Base-by-base conservation (phyloP, 2,329 filamentous ascomycete species). In the Thelonectria blattea region DNA sequence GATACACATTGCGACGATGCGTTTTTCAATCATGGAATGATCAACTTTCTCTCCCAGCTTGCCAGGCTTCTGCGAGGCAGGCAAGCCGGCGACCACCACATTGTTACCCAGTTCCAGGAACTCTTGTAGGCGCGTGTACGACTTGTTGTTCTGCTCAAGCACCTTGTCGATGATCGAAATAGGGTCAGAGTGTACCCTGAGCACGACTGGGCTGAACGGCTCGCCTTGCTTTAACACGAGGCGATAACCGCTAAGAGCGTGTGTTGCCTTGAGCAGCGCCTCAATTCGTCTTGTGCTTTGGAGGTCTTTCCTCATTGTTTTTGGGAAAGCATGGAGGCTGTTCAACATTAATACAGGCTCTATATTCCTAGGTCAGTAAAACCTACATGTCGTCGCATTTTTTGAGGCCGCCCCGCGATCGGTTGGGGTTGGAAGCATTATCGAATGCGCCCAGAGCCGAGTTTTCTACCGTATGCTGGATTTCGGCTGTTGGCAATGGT, bases 341-440 rank as follows among this genome's bases (percentile, higher is more conserved):
- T 51, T 60, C 60, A 11, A 48, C 22, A 51, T 75, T 48, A 78
- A 70, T 41, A 10, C 18, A 12, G 8, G 3, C 20, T 30, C n/a
- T 2, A 12, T 15, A 1, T 27, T 11, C 7, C 1, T 15, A 2
- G 12, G 20, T 7, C 5, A 14, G 8, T 14, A 5, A 47, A 52
- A 73, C 86, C 75, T 77, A 90, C 89, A 91, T 90, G 51, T 92
- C 89, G 65, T 89, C 83, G 47, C 90, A 92, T 73, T 88, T 91
- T 75, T 91, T 92, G 69, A 95, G 82, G 0, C 89, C 89, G 15
- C 91, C 91, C 65, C 91, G 83, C 2, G 85, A 91, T 56, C 86
- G 86, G 68, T 94, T 93, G 1, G 90, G 90, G 69, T 95, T 95
- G 20, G 89, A 91, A 3, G 91, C 91, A 71, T 91, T 91, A 70